Base-by-base conservation (phyloP, 2,329 filamentous ascomycete genomes). In the Akanthomyces uredinophilus region DNA sequence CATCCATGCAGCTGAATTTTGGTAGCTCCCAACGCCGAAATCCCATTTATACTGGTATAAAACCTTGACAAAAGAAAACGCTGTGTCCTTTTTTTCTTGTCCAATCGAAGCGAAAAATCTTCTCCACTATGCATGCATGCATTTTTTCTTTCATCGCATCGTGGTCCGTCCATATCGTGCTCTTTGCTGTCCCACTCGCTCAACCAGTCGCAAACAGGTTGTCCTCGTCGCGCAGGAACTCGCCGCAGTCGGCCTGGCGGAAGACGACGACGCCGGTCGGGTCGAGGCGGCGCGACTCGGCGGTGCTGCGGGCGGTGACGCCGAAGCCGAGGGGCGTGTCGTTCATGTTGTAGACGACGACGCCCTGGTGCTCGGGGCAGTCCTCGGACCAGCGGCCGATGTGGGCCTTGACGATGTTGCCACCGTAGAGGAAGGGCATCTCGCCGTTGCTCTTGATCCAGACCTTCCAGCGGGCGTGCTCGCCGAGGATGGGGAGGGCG, bases 381-480 rank as follows among this genome's bases (percentile, higher is more conserved):
- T 98, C 94, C 71, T 96, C 92, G 46, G 87, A 90, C 87, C 90
- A 94, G 65, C 92, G 80, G 22, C 91, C 91, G 20, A 95, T 85
- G 70, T 84, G 81, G 10, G 81, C 81, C 73, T 84, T 84, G 68
- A 96, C 86, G 58, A 96, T 83, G 75, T 98, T 93, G 62, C 91
- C 91, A 59, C 95, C 95, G 77, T 98, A 99, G 52, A 99, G 79
- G 75, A 96, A 98, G 1, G 95, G 94, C 92, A 97, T 96, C 71
- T 96, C 93, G 68, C 95, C 95, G 77, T 98, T 98, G 64, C 88
- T 85, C 78, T 96, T 96, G 68, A 99, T 88, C 92, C 93, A 98
- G 69, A 98, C 87, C 85, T 98, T 98, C 79, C 96, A 96, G 64
- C 95, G 83, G 50, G 94, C 94, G 75, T 97, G 92, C 67, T 91